Evolutionary conservation across 1,284 basidiomycete genomes (phyloP).

Genomic region (Xerocomus amazonicus): DNA sequence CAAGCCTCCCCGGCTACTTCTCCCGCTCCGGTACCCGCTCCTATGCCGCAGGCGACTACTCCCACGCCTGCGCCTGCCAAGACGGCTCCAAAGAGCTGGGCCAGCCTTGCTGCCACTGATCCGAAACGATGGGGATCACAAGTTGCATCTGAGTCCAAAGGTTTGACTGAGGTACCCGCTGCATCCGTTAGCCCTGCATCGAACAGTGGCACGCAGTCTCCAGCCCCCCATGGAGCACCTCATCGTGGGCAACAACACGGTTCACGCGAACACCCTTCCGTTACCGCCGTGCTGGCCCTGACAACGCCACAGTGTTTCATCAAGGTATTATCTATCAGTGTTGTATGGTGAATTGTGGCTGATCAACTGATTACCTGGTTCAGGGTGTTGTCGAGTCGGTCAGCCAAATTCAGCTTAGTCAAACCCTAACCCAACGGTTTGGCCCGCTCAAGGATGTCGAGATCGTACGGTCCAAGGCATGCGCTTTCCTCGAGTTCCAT

Average conservation of each 20-base stretch:
- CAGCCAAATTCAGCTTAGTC: slow-evolving; percentile 55
- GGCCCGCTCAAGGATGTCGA: slow-evolving; percentile 87
- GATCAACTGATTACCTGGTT: background rate
- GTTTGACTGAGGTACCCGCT: slow-evolving; percentile 60
- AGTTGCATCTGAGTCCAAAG: slow-evolving; percentile 70
- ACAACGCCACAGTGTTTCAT: slow-evolving; percentile 80
- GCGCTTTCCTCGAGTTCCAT: slow-evolving; percentile 92
- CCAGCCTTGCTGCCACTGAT: slow-evolving; percentile 82
- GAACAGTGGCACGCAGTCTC: slow-evolving; percentile 48
- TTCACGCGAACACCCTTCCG: slow-evolving; percentile 42
- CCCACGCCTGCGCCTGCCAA: slow-evolving; percentile 38
- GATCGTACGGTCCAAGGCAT: slow-evolving; percentile 84
- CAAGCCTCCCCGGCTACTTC: slow-evolving; percentile 31
- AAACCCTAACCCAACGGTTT: slow-evolving; percentile 66
- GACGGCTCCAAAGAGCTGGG: slow-evolving; percentile 81
- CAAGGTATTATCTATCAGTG: slow-evolving; percentile 53
- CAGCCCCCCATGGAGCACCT: slow-evolving; percentile 38
- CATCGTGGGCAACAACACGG: slow-evolving; percentile 30
- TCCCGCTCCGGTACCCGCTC: slow-evolving; percentile 35
- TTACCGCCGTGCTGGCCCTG: slow-evolving; percentile 57
- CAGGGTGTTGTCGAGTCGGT: slow-evolving; percentile 77
- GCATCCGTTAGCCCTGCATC: slow-evolving; percentile 42
- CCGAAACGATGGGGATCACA: slow-evolving; percentile 75
- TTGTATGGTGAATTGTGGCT: slow-evolving; percentile 4
- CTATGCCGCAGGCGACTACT: slow-evolving; percentile 30